phyloP scores from a whole-genome alignment of 129 eudicot genomes.

The Rutidosis leptorrhynchoides region DNA sequence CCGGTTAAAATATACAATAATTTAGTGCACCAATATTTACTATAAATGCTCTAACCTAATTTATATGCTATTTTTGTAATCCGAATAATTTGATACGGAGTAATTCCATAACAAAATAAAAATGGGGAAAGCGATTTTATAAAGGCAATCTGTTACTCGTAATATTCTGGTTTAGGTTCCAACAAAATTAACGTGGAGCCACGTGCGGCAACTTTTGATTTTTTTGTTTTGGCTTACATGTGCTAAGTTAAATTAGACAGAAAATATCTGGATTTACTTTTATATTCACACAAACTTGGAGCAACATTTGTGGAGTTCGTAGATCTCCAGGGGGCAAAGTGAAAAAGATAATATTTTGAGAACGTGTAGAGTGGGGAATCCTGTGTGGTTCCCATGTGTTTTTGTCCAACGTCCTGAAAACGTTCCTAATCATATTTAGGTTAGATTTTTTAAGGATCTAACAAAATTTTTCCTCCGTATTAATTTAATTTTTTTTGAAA shows the following conservation, averaged over 20 bases:
- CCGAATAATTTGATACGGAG: too few species aligned
- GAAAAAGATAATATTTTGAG: not conserved
- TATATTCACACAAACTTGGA: not conserved
- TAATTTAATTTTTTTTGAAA: too few species aligned
- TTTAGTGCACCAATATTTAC: too few species aligned
- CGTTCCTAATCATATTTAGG: not conserved
- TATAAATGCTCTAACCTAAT: too few species aligned
- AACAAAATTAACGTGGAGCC: conserved; percentile 21
- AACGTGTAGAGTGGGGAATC: conserved; percentile 15
- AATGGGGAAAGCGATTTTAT: not conserved
- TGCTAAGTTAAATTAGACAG: not conserved
- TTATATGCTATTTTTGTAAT: too few species aligned
- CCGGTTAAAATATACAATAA: too few species aligned
- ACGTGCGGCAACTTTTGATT: conserved; percentile 4
- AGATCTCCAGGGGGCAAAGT: not conserved
- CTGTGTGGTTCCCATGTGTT: conserved; percentile 18
- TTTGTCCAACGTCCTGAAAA: not conserved
- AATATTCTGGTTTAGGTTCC: not conserved
- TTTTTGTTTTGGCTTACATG: not conserved
- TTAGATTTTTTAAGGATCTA: too few species aligned
- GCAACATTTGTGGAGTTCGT: not conserved
- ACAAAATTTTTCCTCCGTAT: too few species aligned
- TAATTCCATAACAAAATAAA: too few species aligned
- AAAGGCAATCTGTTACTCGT: not conserved
- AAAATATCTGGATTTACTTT: not conserved